A percentile compares a stretch with the other conserved stretches of the same genome.
phyloP scores from a whole-genome alignment of 176 grass and related monocot species.

The Oryza meyeriana region DNA sequence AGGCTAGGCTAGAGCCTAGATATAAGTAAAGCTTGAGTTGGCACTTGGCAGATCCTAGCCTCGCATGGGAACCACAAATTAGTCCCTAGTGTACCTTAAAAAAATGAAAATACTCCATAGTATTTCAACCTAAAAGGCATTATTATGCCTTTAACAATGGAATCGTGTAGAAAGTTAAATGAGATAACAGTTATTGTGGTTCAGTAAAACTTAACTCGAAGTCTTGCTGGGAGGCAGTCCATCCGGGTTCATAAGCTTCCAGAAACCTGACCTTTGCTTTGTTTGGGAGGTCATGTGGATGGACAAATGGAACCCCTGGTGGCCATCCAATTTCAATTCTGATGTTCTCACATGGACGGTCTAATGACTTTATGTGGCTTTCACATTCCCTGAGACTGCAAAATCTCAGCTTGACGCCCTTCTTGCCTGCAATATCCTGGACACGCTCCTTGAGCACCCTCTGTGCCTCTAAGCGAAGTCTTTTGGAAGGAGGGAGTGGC shows the following conservation, averaged over 20 bases:
- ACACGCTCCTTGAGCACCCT: slow-evolving; percentile 93
- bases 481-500: slow-evolving; percentile 86
- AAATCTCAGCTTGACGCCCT: slow-evolving; percentile 86
- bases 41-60: background rate
- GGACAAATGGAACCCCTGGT: slow-evolving; percentile 86
- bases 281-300: slow-evolving; percentile 96
- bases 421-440: slow-evolving; percentile 86
- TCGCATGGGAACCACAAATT: background rate
- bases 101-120: background rate
- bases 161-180: background rate
- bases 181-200: slow-evolving; percentile 12
- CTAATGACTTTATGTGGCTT: slow-evolving; percentile 47
- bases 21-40: background rate
- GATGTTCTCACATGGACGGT: slow-evolving; percentile 54
- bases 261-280: slow-evolving; percentile 87
- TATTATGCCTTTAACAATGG: background rate
- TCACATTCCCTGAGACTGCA: slow-evolving; percentile 82
- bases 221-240: slow-evolving; percentile 81
- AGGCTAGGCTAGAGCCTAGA: slow-evolving; percentile 8
- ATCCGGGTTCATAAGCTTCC: slow-evolving; percentile 91
- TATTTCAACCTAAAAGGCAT: background rate
- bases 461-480: slow-evolving; percentile 76
- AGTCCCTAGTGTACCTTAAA: slow-evolving; percentile 2
- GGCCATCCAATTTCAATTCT: slow-evolving; percentile 85
- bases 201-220: slow-evolving; percentile 70